A percentile compares a stretch with the other conserved stretches of the same genome.
These are phyloP conservation scores for Mortierella sp. DNA, from an alignment of 371 early-diverging fungal genomes.

Conservation along the genomic window DNA sequence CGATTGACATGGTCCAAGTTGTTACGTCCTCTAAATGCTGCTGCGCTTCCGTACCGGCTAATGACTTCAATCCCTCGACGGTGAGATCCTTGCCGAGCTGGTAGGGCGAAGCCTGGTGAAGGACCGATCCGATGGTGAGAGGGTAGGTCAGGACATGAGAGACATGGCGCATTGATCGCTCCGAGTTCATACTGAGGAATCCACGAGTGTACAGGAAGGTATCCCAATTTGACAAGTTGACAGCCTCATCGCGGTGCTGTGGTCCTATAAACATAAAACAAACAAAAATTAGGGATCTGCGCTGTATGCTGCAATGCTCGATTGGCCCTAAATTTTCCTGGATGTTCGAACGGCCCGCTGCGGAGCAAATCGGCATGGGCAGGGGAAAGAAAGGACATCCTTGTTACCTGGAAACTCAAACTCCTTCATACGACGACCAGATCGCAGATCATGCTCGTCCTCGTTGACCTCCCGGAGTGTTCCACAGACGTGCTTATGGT, in stretches of 20 bases:
- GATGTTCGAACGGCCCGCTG: background rate
- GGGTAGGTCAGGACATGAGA: constrained; percentile 88
- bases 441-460: constrained; percentile 89
- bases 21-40: background rate
- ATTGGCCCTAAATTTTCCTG: background rate
- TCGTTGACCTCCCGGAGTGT: constrained; percentile 80
- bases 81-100: constrained; percentile 78
- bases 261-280: constrained; percentile 61
- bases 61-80: constrained; percentile 78
- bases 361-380: background rate
- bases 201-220: constrained; percentile 86
- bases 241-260: constrained; percentile 82
- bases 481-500: constrained; percentile 71
- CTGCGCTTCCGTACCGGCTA: constrained; percentile 63
- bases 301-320: background rate
- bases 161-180: constrained; percentile 85
- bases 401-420: constrained; percentile 84
- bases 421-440: constrained; percentile 82
- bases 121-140: constrained; percentile 82
- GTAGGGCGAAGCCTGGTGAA: constrained; percentile 84
- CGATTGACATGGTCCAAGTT: constrained; percentile 18
- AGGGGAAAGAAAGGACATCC: background rate
- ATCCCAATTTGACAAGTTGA: constrained; percentile 89
- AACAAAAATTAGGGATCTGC: background rate
- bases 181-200: constrained; percentile 82